phyloP scores from a whole-genome alignment of 495 filamentous ascomycete genomes.

The Arthonia radiata region DNA sequence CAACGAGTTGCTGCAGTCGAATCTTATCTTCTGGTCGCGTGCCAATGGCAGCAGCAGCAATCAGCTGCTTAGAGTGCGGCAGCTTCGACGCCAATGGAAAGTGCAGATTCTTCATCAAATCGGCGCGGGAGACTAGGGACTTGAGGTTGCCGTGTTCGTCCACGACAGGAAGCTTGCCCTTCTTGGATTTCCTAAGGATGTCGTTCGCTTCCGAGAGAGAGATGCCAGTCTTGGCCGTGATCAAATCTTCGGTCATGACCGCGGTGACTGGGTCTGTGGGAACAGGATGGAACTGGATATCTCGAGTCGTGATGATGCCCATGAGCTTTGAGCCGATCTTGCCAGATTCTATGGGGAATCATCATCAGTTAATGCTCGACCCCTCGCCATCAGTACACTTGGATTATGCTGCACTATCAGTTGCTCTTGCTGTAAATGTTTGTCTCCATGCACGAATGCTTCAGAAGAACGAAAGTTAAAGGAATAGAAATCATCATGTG shows the following conservation, averaged over 20 bases:
- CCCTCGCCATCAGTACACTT: no score
- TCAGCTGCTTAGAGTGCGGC: slow-evolving; percentile 89
- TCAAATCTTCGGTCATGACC: slow-evolving; percentile 88
- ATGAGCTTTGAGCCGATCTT: slow-evolving; percentile 82
- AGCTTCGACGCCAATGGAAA: slow-evolving; percentile 94
- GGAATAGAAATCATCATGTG: slow-evolving; percentile 16
- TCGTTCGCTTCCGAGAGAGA: slow-evolving; percentile 72
- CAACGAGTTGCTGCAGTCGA: slow-evolving; percentile 66
- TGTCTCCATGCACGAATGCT: no score
- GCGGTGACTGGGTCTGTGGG: slow-evolving; percentile 46
- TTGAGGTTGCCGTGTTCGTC: slow-evolving; percentile 69
- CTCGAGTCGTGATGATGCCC: slow-evolving; percentile 90
- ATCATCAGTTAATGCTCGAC: no score
- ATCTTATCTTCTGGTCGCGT: slow-evolving; percentile 79
- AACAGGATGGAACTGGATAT: slow-evolving; percentile 79
- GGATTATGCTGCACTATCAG: no score
- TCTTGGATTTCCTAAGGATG: slow-evolving; percentile 86
- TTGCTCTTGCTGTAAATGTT: no score
- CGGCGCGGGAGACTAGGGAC: slow-evolving; percentile 84
- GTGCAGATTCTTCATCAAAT: slow-evolving; percentile 96
- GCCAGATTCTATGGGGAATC: slow-evolving; percentile 43
- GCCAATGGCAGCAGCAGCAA: slow-evolving; percentile 83
- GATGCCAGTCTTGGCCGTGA: slow-evolving; percentile 72
- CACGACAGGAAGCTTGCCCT: slow-evolving; percentile 95
- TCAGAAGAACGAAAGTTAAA: slow-evolving; percentile 99